Evolutionary conservation across 441 rosid genomes (phyloP).

Genomic region (Brassica hybrid): DNA sequence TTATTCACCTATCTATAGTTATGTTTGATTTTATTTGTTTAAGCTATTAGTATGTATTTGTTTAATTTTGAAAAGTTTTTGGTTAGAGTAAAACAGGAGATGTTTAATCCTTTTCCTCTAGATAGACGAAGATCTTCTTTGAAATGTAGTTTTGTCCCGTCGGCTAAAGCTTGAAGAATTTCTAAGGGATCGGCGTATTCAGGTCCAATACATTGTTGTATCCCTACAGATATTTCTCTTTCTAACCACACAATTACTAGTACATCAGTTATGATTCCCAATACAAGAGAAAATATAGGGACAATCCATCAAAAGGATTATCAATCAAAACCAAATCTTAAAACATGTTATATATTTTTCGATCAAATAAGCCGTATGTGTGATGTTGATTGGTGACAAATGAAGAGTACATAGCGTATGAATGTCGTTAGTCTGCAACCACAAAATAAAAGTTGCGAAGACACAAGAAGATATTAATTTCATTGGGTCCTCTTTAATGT

Average conservation of each 20-base stretch:
- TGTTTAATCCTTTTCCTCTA: too few species aligned
- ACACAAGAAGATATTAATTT: constrained; percentile 13
- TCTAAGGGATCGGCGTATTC: too few species aligned
- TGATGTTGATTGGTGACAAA: constrained; percentile 27
- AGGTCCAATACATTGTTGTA: too few species aligned
- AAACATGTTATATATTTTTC: not conserved
- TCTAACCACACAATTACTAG: too few species aligned
- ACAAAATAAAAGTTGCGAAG: constrained; percentile 11
- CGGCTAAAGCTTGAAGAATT: too few species aligned
- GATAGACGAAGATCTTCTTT: too few species aligned
- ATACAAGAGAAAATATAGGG: too few species aligned
- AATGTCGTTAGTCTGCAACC: constrained; percentile 25
- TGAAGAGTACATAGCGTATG: constrained; percentile 28
- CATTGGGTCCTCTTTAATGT: not conserved
- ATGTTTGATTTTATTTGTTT: not conserved
- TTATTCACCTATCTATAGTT: not conserved
- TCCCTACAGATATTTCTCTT: too few species aligned
- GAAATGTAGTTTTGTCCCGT: too few species aligned
- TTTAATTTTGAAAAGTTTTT: too few species aligned
- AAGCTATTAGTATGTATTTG: not conserved
- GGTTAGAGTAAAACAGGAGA: too few species aligned
- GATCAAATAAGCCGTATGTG: not conserved
- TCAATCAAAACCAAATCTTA: constrained; percentile 10
- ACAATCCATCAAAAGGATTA: not conserved
- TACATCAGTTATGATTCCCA: too few species aligned